Conservation (phyloP, 345 rosid species). For the Gossypium rotundifolium region DNA sequence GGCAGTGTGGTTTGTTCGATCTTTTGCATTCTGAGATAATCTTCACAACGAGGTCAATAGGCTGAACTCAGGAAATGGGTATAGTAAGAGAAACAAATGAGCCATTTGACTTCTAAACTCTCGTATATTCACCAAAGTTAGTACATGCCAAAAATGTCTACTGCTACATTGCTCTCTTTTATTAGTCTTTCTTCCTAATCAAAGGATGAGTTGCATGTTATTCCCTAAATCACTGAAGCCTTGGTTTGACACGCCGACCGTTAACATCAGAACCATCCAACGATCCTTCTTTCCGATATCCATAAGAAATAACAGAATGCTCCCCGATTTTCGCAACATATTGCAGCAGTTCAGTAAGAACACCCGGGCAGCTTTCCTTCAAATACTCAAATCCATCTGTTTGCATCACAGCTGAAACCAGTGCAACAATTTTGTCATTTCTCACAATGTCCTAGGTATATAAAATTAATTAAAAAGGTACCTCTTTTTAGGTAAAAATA, state of each 20-base stretch:
- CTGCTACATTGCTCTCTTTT: constrained; percentile 15
- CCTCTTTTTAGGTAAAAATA: background rate
- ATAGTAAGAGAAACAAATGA: constrained; percentile 8
- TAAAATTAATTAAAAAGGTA: background rate
- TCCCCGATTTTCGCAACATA: constrained; percentile 54
- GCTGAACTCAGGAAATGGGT: background rate
- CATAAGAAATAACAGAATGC: constrained; percentile 40
- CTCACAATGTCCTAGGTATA: background rate
- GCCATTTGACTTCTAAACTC: background rate
- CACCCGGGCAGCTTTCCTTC: constrained; percentile 52
- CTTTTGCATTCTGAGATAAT: background rate
- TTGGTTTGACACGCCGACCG: constrained; percentile 72
- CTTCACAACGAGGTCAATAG: background rate
- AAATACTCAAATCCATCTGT: constrained; percentile 66
- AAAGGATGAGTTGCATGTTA: background rate
- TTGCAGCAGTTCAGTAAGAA: constrained; percentile 53
- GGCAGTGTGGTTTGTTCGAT: background rate
- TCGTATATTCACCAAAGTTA: constrained; percentile 7
- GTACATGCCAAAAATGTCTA: constrained; percentile 26
- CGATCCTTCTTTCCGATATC: constrained; percentile 32
- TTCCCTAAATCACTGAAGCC: constrained; percentile 41
- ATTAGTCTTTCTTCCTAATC: background rate
- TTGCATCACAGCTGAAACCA: constrained; percentile 62
- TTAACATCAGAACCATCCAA: constrained; percentile 50
- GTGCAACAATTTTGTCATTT: background rate